Evolutionary conservation across 148 eudicot genomes (phyloP).

Genomic region (Diospyros kaki): DNA sequence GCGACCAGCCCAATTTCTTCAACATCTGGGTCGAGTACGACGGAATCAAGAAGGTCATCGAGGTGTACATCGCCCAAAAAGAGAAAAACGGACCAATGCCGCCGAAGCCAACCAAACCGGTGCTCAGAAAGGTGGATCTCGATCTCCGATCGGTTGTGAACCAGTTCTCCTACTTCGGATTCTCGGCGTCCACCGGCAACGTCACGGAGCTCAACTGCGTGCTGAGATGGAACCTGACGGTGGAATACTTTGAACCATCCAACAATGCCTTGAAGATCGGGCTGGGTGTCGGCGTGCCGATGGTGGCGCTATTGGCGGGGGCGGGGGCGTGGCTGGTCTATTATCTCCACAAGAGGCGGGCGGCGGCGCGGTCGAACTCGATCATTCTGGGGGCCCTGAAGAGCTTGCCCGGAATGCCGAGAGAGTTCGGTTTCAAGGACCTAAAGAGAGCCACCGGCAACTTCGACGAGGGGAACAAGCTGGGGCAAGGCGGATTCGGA

Average conservation of each 20-base stretch:
- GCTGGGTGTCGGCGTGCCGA: constrained; percentile 24
- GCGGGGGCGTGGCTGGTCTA: constrained; percentile 13
- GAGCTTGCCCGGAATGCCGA: constrained; percentile 67
- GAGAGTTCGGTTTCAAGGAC: constrained; percentile 60
- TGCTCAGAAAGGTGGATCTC: constrained; percentile 25
- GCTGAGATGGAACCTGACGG: constrained; percentile 75
- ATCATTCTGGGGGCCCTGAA: constrained; percentile 51
- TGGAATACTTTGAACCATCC: constrained; percentile 22
- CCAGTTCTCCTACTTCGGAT: constrained; percentile 67
- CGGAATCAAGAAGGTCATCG: constrained; percentile 34
- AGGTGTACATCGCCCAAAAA: constrained; percentile 43
- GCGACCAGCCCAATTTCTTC: constrained; percentile 30
- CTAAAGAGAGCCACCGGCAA: constrained; percentile 64
- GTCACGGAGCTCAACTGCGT: constrained; percentile 63
- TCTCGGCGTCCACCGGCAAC: constrained; percentile 69
- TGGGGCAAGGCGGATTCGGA: constrained; percentile 84
- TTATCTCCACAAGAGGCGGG: constrained; percentile 16
- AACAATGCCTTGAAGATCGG: constrained; percentile 4
- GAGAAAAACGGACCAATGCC: constrained; percentile 10
- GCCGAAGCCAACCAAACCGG: constrained; percentile 42
- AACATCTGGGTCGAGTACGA: constrained; percentile 76
- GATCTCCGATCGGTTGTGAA: constrained; percentile 43
- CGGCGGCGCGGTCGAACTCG: constrained; percentile 20
- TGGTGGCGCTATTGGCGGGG: constrained; percentile 13
- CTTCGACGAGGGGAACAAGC: constrained; percentile 59